Percentiles rank a stretch among this genome's conserved stretches.
These are phyloP conservation scores for Postia placenta DNA, from an alignment of 768 basidiomycete species.

Conservation along the genomic window DNA sequence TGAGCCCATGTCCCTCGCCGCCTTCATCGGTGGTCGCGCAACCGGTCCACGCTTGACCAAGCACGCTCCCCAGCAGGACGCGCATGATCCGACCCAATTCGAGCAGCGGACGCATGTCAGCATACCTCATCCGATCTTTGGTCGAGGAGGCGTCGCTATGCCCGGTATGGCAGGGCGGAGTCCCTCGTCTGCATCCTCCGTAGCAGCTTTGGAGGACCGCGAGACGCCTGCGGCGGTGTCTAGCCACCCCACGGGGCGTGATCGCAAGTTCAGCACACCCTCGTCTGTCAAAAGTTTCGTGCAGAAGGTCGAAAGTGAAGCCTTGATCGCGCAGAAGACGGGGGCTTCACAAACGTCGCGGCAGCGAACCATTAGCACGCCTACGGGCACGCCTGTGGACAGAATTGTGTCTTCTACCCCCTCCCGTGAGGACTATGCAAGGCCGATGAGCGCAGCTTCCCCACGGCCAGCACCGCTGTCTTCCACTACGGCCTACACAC, in stretches of 20 bases:
- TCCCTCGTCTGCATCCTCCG: constrained; percentile 5
- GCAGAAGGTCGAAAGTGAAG: constrained; percentile 34
- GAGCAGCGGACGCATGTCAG: constrained; percentile 45
- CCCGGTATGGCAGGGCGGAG: constrained; percentile 50
- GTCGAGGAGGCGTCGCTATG: constrained; percentile 69
- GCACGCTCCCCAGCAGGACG: constrained; percentile 67
- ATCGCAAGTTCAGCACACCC: constrained; percentile 31
- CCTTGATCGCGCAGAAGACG: constrained; percentile 31
- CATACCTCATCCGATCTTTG: constrained; percentile 70
- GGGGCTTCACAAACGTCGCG: constrained; percentile 26
- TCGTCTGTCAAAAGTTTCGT: constrained; percentile 27
- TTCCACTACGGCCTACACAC: background rate
- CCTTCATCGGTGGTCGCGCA: constrained; percentile 77
- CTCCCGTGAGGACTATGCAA: background rate
- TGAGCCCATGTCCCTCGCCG: constrained; percentile 64
- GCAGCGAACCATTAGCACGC: constrained; percentile 48
- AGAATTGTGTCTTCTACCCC: background rate
- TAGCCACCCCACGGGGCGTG: background rate
- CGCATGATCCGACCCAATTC: constrained; percentile 58
- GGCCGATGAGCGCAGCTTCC: background rate
- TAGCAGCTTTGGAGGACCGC: constrained; percentile 8
- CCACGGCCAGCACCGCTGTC: background rate
- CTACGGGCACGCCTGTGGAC: constrained; percentile 14
- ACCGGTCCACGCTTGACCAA: constrained; percentile 68
- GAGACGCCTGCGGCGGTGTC: constrained; percentile 1